Percentiles rank a stretch among this genome's conserved stretches.
Evolutionary conservation across 2,329 filamentous ascomycete genomes (phyloP).

Genomic region (Fusarium sp.): DNA sequence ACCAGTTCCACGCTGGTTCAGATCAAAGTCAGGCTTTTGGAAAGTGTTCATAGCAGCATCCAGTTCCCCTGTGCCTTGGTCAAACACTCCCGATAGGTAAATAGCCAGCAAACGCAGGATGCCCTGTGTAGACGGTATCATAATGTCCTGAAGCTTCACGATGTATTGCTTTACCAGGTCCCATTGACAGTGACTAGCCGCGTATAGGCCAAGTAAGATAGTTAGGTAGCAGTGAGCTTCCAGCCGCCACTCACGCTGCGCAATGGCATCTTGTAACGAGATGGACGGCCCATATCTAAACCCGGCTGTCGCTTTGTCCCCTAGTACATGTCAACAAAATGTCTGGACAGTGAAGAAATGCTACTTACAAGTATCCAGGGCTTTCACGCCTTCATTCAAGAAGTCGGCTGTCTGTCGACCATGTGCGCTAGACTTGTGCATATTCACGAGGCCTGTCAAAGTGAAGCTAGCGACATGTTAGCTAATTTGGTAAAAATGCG

Average conservation of each 20-base stretch:
- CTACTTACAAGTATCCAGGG: slow-evolving; percentile 58
- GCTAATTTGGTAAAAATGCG: neutral
- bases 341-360: neutral
- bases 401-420: slow-evolving; percentile 50
- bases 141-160: slow-evolving; percentile 59
- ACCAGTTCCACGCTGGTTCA: slow-evolving; percentile 50
- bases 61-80: slow-evolving; percentile 80
- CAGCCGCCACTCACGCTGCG: slow-evolving; percentile 70
- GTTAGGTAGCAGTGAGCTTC: slow-evolving; percentile 75
- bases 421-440: slow-evolving; percentile 51
- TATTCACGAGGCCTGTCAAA: slow-evolving; percentile 61
- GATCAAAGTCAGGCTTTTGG: slow-evolving; percentile 65
- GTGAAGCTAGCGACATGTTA: slow-evolving; percentile 57
- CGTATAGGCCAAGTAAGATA: slow-evolving; percentile 75
- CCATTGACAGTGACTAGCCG: slow-evolving; percentile 78
- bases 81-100: slow-evolving; percentile 80
- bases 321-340: slow-evolving; percentile 36
- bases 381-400: slow-evolving; percentile 55
- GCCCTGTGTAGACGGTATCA: slow-evolving; percentile 53
- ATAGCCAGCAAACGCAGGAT: slow-evolving; percentile 61
- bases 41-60: slow-evolving; percentile 75
- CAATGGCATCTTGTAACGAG: slow-evolving; percentile 66
- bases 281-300: slow-evolving; percentile 55
- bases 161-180: slow-evolving; percentile 68
- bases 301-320: slow-evolving; percentile 49